Base-by-base conservation (phyloP, 2,329 filamentous ascomycete species). In the Arthrinium puccinioides region DNA sequence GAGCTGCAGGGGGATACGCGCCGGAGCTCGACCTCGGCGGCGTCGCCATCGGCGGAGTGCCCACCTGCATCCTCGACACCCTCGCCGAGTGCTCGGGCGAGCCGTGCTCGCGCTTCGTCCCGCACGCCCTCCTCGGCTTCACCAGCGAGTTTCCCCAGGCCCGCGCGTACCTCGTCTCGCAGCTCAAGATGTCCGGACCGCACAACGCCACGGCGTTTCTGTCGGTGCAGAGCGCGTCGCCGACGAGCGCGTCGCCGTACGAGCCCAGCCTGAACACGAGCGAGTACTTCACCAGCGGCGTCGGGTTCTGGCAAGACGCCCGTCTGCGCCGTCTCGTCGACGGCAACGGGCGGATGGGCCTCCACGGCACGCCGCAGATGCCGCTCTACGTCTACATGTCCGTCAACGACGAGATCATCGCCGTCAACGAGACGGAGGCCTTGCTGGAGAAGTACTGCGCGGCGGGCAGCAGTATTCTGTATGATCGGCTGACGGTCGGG, bases 371-470 rank as follows among this genome's bases (percentile, higher is more conserved):
- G 0, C 71, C 70, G 0, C 42, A 54, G 9, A 67, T 72, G 48
- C 70, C 71, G 0, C 36, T 74, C 6, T 68, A 69, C 41, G 48
- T 70, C 4, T 74, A 74, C 50, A 74, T 74, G 42, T 64, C 69
- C 0, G 59, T 66, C 14, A 41, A 48, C 3, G 70, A 76, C 25
- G 62, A 72, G 37, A 52, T 70, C 34, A 65, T 60, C 7, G 53
- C 57, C 4, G 53, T 70, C 4, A 52, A 45, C 5, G 62, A 66
- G 21, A 70, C 64, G 3, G 69, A 74, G 37, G 53, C 42, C 0
- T 45, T 72, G 14, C 58, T 71, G 1, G 37, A 55, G 0, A 45
- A 50, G 11, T 71, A 66, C 38, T 73, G 69, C 38, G 43, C 37
- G 0, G 52, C 47, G 4, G 64, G 63, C 3, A 64, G 57, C 1